A percentile compares a stretch with the other conserved stretches of the same genome.
These are phyloP conservation scores for Cyberlindnera samutprakarnensis DNA, from an alignment of 805 yeast species.

Conservation along the genomic window DNA sequence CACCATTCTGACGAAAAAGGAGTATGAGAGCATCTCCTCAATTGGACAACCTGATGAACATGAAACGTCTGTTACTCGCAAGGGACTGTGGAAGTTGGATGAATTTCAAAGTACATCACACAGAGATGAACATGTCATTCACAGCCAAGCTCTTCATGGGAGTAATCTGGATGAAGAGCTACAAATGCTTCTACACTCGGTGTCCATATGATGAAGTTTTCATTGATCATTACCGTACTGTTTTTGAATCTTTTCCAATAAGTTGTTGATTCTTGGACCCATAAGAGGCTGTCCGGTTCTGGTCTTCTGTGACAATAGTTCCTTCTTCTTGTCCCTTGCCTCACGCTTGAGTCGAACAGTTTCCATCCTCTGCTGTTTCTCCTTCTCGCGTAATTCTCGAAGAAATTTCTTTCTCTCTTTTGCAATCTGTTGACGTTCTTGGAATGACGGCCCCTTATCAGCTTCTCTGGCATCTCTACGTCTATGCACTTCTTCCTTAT, in stretches of 20 bases:
- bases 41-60: no score
- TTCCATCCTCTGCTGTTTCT: slow-evolving; percentile 33
- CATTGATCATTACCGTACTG: slow-evolving; percentile 24
- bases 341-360: slow-evolving; percentile 34
- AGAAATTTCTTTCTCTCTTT: slow-evolving; percentile 27
- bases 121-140: no score
- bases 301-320: slow-evolving; percentile 46
- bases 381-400: slow-evolving; percentile 25
- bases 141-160: no score
- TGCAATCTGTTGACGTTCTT: slow-evolving; percentile 29
- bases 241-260: slow-evolving; percentile 67
- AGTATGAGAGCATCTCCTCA: slow-evolving; percentile 1
- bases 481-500: slow-evolving; percentile 23
- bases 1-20: slow-evolving; percentile 12
- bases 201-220: no score
- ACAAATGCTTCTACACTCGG: no score
- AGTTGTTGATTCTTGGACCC: slow-evolving; percentile 79
- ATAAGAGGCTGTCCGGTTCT: slow-evolving; percentile 79
- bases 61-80: no score
- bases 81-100: slow-evolving; percentile 19
- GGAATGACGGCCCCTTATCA: slow-evolving; percentile 23
- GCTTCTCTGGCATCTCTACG: slow-evolving; percentile 8
- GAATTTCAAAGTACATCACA: no score
- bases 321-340: slow-evolving; percentile 35
- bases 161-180: no score